Base-by-base conservation (phyloP, 2,329 filamentous ascomycete species). In the Pyrenochaeta sp. region DNA sequence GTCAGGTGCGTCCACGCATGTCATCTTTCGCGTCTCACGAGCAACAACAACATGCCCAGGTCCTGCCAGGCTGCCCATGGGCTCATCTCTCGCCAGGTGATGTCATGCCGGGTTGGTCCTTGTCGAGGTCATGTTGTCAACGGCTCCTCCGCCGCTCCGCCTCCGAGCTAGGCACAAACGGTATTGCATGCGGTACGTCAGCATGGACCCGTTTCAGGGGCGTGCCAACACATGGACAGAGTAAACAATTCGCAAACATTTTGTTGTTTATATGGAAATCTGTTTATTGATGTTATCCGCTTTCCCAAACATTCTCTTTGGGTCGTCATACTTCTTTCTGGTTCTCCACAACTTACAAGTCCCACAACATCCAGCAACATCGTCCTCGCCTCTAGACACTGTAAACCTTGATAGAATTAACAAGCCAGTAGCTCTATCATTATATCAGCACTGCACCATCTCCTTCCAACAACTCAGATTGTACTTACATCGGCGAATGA, bases 321-420 rank as follows among this genome's bases (percentile, higher is more conserved):
- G n/a, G n/a, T n/a, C n/a, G n/a, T n/a, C n/a, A n/a, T n/a, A n/a
- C n/a, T n/a, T n/a, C n/a, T n/a, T n/a, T n/a, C n/a, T n/a, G n/a
- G n/a, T n/a, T n/a, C n/a, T 27, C 24, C 5, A 27, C 10, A 27
- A 10, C 24, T 13, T 11, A 27, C 4, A 27, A 27, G 9, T 27
- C 24, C 4, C 10, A 14, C 8, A 7, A 9, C 18, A 23, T 34
- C n/a, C n/a, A n/a, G n/a, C n/a, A n/a, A n/a, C n/a, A n/a, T n/a
- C n/a, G 27, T 34, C 19, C 4, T n/a, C 20, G 23, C 27, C n/a
- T 21, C 9, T 56, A 71, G 10, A 61, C 65, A 26, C 55, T 68
- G 48, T 69, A 73, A 4, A 73, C 68, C 44, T 71, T 72, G 28
- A 73, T 48, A 1, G 63, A 71, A 42, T 72, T 73, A 31, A 72